phyloP scores from a whole-genome alignment of 495 filamentous ascomycete species.

The Sporormia fimetaria region DNA sequence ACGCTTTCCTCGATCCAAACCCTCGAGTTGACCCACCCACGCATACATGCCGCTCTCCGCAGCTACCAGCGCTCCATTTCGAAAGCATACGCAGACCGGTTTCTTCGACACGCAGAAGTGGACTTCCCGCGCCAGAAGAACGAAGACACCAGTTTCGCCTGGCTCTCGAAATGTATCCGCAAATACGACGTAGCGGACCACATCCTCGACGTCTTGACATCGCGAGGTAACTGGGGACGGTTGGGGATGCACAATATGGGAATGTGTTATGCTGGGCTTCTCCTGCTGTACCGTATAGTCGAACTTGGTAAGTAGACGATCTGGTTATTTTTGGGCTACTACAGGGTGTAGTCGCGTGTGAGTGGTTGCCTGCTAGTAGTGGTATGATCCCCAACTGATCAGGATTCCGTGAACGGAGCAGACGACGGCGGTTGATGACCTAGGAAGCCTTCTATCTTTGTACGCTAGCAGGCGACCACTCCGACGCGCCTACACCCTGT shows the following conservation, averaged over 20 bases:
- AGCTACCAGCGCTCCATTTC: slow-evolving; percentile 10
- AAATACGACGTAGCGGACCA: slow-evolving; percentile 11
- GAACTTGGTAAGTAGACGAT: neutral
- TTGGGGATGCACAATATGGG: slow-evolving; percentile 11
- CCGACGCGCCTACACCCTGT: neutral
- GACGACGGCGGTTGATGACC: too few relatives aligned
- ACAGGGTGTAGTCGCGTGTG: too few relatives aligned
- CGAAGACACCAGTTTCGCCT: neutral
- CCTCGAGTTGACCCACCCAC: slow-evolving; percentile 5
- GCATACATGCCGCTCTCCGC: neutral
- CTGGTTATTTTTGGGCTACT: too few relatives aligned
- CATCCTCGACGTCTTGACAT: slow-evolving; percentile 8
- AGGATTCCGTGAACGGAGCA: too few relatives aligned
- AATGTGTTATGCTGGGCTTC: slow-evolving; percentile 9
- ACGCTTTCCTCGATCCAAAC: neutral
- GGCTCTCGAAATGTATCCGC: slow-evolving; percentile 11
- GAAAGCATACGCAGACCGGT: neutral
- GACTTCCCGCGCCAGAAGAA: slow-evolving; percentile 8
- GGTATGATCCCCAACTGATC: too few relatives aligned
- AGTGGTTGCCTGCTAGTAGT: too few relatives aligned
- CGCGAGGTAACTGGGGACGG: slow-evolving; percentile 2
- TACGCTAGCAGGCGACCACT: too few relatives aligned
- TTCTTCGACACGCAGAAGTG: slow-evolving; percentile 5
- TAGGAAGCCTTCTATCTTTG: neutral
- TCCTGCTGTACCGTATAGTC: slow-evolving; percentile 10